Base-by-base conservation (phyloP, 768 basidiomycete species). In the Lenzites betulinus region DNA sequence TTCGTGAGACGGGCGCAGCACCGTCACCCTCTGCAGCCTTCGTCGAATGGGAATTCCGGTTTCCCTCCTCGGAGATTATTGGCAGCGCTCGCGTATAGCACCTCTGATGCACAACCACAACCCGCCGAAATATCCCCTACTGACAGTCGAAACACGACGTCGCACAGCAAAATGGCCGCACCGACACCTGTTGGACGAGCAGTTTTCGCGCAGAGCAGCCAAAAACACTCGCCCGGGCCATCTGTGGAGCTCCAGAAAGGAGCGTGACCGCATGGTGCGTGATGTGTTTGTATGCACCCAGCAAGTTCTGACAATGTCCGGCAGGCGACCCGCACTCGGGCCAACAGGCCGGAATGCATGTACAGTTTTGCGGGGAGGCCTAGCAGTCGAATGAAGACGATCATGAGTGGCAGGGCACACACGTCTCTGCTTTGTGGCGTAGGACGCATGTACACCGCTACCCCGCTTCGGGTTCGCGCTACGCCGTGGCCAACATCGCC, bases 81-180 rank as follows among this genome's bases (percentile, higher is more conserved):
- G 26, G 22, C 9, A 7, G 15, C 38, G n/a, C 23, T 20, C 42
- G 28, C 42, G 12, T 13, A 46, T 22, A 25, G 23, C 13, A 22
- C 13, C 9, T n/a, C 23, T 23, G 20, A 25, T 42, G 41, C 38
- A 30, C 7, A 30, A 41, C 38, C 22, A 20, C 26, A 35, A 20
- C 16, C 23, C 23, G 46, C 55, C 26, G 55, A 49, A 36, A 49
- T 57, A 47, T 49, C 47, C 36, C 55, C 38, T 26, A 12, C 9
- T 11, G 38, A 41, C 38, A 13, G 38, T 38, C 18, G 28, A 30
- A 18, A 49, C 18, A 49, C 26, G 55, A 5, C 30, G 30, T 33
- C 36, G 16, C 46, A n/a, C 47, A 57, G 55, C 46, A 28, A 7
- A 57, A 49, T 57, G 36, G n/a, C 55, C 55, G 55, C 55, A 49